These are phyloP conservation scores for Nannizzia gypsea DNA, from an alignment of 2,329 filamentous ascomycete genomes.

Conservation along the genomic window DNA sequence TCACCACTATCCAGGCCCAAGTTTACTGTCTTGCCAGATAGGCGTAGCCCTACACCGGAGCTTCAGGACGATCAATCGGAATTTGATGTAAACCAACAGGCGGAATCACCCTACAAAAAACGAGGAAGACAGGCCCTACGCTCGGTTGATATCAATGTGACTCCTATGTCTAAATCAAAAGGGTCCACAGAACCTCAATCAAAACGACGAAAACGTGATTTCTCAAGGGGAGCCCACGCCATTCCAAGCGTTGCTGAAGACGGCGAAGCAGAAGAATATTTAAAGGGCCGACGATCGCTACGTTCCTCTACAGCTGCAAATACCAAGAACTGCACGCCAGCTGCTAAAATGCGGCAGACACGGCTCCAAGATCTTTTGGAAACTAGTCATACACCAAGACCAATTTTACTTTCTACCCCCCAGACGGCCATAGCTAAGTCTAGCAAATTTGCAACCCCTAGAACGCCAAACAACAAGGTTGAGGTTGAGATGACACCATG, in stretches of 20 bases:
- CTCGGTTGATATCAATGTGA: conserved; percentile 22
- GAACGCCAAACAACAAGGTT: neutral
- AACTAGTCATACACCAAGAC: conserved; percentile 7
- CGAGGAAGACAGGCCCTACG: conserved; percentile 17
- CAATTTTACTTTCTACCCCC: conserved; percentile 9
- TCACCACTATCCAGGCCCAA: neutral
- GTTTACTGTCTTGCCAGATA: neutral
- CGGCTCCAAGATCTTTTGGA: conserved; percentile 26
- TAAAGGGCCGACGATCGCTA: neutral
- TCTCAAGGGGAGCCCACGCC: conserved; percentile 21
- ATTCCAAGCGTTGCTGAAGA: conserved; percentile 42
- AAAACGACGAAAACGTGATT: conserved; percentile 29
- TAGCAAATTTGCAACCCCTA: neutral
- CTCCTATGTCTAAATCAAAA: conserved; percentile 8
- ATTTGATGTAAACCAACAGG: neutral
- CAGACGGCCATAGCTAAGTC: neutral
- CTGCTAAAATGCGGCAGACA: conserved; percentile 5
- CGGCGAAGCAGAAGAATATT: conserved; percentile 26
- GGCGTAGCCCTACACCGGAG: neutral
- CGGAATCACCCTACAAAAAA: neutral
- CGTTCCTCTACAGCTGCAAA: neutral
- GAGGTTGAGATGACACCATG: neutral
- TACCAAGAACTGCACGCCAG: neutral
- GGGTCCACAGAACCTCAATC: conserved; percentile 12
- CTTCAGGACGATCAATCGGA: neutral